Conservation (phyloP, 192 early-diverging fungal genomes). For the Umbelopsis ramanniana region DNA sequence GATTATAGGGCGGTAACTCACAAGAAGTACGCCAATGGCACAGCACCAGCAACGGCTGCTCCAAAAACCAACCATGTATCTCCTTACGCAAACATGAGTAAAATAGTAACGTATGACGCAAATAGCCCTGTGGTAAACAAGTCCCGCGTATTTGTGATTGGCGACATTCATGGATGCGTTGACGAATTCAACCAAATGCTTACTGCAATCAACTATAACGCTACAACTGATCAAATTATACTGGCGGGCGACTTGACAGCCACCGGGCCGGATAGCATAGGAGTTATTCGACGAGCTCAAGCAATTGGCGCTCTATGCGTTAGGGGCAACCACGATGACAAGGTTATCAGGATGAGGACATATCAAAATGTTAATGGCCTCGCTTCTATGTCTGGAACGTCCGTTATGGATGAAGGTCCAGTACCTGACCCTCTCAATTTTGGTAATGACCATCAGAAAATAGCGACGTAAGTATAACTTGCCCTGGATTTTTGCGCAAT, state of each 20-base stretch:
- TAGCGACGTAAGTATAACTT: conserved; percentile 42
- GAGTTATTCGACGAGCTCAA: conserved; percentile 57
- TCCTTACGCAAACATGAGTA: conserved; percentile 38
- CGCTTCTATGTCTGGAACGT: conserved; percentile 19
- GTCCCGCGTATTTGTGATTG: conserved; percentile 63
- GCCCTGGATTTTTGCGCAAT: conserved; percentile 3
- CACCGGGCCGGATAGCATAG: conserved; percentile 65
- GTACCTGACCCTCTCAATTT: conserved; percentile 42
- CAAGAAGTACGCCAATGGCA: neutral
- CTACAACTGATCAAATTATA: conserved; percentile 55
- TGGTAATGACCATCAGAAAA: conserved; percentile 31
- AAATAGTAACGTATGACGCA: conserved; percentile 6
- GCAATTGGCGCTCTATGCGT: conserved; percentile 56
- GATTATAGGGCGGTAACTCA: neutral
- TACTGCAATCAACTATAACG: conserved; percentile 42
- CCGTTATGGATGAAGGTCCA: conserved; percentile 29
- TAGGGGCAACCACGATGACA: conserved; percentile 80
- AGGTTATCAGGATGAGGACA: conserved; percentile 59
- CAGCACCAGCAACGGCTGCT: neutral
- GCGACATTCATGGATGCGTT: conserved; percentile 70
- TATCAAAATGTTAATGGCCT: conserved; percentile 28
- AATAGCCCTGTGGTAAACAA: conserved; percentile 4
- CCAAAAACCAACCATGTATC: conserved; percentile 21
- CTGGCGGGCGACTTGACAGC: conserved; percentile 70
- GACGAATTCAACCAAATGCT: conserved; percentile 60